phyloP scores from a whole-genome alignment of 805 yeast species.

The Suhomyces tanzawaensis region DNA sequence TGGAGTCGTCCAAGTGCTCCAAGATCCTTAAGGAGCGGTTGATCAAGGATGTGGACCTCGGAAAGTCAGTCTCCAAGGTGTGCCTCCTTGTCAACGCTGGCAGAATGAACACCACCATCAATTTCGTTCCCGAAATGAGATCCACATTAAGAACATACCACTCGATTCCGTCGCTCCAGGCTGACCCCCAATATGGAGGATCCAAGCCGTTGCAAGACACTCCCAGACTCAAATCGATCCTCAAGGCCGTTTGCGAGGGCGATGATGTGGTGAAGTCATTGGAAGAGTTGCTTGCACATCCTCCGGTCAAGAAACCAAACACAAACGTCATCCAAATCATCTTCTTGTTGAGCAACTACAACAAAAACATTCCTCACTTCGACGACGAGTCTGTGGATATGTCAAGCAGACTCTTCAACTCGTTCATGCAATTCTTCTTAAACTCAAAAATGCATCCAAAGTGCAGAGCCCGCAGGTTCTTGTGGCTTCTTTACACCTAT shows the following conservation, averaged over 20 bases:
- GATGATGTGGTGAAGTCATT: conserved; percentile 48
- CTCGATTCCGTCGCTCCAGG: conserved; percentile 86
- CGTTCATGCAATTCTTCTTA: conserved; percentile 74
- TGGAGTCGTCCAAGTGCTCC: conserved; percentile 80
- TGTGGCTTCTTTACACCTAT: conserved; percentile 82
- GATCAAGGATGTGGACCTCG: conserved; percentile 56
- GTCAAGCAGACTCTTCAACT: conserved; percentile 20
- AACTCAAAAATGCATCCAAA: conserved; percentile 57
- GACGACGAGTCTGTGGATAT: conserved; percentile 14
- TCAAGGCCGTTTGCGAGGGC: conserved; percentile 83
- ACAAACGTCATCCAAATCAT: conserved; percentile 65
- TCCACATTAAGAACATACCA: conserved; percentile 91
- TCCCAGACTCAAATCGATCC: conserved; percentile 84
- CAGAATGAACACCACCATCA: conserved; percentile 90
- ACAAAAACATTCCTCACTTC: conserved; percentile 41
- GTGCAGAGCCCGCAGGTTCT: conserved; percentile 66
- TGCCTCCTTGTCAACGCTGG: conserved; percentile 89
- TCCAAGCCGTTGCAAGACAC: conserved; percentile 87
- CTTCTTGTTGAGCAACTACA: conserved; percentile 68
- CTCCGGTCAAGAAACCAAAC: conserved; percentile 44
- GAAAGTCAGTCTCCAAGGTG: conserved; percentile 72
- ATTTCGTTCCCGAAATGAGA: conserved; percentile 93
- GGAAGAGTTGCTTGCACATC: conserved; percentile 43
- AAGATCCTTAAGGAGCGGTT: conserved; percentile 78
- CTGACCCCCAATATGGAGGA: conserved; percentile 49